phyloP scores from a whole-genome alignment of 768 basidiomycete genomes.

The Lactarius quietus region DNA sequence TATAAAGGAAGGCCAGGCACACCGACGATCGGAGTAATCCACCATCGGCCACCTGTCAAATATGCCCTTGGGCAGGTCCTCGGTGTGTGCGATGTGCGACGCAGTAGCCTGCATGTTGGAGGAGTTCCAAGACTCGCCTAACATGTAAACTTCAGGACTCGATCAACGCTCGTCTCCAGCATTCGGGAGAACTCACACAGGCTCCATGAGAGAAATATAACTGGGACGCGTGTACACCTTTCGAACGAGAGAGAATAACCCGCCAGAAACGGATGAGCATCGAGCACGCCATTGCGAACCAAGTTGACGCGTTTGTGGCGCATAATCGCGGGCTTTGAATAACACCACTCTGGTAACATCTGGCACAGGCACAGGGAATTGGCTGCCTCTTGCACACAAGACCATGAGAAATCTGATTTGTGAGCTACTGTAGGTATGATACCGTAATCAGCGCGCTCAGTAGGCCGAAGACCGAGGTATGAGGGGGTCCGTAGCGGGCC shows the following conservation, averaged over 20 bases:
- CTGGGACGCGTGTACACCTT: background rate
- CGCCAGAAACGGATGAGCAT: background rate
- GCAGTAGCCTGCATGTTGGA: background rate
- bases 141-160: background rate
- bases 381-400: background rate
- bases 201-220: background rate
- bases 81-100: background rate
- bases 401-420: background rate
- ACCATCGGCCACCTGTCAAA: background rate
- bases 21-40: background rate
- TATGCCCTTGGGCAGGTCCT: background rate
- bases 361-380: background rate
- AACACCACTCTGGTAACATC: background rate
- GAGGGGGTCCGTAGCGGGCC: background rate
- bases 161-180: background rate
- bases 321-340: slow-evolving; percentile 7
- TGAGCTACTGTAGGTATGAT: background rate
- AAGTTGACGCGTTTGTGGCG: slow-evolving; percentile 26
- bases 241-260: background rate
- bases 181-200: background rate
- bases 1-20: slow-evolving; percentile 9
- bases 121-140: background rate
- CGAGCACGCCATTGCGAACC: slow-evolving; percentile 26
- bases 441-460: background rate
- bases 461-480: background rate